Evolutionary conservation across 345 rosid genomes (phyloP), one percentile per base, ranked within the genome.

Genomic region (Populus ilicifolia): DNA sequence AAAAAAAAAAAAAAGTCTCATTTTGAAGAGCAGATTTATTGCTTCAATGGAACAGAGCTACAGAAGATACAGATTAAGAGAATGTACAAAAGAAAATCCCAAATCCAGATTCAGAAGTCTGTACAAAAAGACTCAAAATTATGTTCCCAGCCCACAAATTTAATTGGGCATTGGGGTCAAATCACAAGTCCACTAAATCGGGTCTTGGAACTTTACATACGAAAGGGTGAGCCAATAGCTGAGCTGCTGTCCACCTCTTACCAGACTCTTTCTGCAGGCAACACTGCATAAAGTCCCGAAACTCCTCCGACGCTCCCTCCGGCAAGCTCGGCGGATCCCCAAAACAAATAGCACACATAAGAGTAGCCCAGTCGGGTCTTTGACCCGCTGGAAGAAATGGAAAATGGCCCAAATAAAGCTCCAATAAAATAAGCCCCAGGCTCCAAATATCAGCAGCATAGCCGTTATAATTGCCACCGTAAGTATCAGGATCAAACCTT

Each of bases 371-470:
- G 39, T 93, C 92, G 59, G 98, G 96, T 78, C 93, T 84, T 74
- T 93, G 94, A 21, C 94, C 98, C 17, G 84, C 86, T 1, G 84
- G 81, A 16, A 91, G 77, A 13, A 89, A 84, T 12, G 97, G 98
- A 33, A 92, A 92, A 41, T 90, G 89, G 29, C 98, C 98, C 72
- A 90, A 27, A 20, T 87, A 87, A 54, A 94, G 93, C 85, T 94
- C 98, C 56, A 94, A 69, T 33, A 92, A 79, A 77, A 92, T 92
- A 33, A 94, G 81, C 33, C 98, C 97, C 25, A 94, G 84, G 79
- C 97, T 93, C 98, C 98, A 92, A 0, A 93, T 85, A 82, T 94
- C 98, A 0, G 90, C 97, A 1, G 97, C 96, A 75, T 87, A 94
- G 0, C 94, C 89, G 50, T 93, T 78, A 56, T 90, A 89, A 27